Evolutionary conservation across 2,329 filamentous ascomycete species (phyloP), one percentile per base, ranked within the genome.

Genomic region (Pestalotiopsis sp.): DNA sequence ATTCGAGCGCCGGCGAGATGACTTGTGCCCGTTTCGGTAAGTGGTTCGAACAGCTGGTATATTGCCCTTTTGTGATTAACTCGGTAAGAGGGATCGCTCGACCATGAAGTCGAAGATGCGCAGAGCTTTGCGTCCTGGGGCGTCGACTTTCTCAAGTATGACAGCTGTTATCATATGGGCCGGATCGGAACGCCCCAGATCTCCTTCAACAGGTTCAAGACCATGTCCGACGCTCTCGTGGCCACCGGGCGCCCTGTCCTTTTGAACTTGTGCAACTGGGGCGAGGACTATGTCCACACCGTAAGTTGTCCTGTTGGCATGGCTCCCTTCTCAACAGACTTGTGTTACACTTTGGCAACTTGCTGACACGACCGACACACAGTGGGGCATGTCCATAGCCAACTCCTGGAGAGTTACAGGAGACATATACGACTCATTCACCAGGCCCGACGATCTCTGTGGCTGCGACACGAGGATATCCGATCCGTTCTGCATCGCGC

Each of bases 131-230:
- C 85, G 1, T 78, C 80, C 13, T 87, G 85, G 85, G 84, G 84
- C 2, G 80, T 87, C 66, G 84, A 86, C 71, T 86, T 86, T 64
- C 76, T 87, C 49, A 87, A 87, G 77, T 86, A 86, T 70, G 84
- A 87, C 71, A 85, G 85, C 71, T 86, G 84, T 72, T 78, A 78
- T 69, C 76, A 78, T 59, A 73, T 74, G 66, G 75, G 75, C 36
- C 64, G 72, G 4, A 73, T 72, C 61, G 76, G 76, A 23, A 73
- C 73, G 17, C 75, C 73, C 59, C 68, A 72, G 36, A 74, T 75
- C 57, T 77, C 74, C 7, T 77, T 74, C 66, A 74, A 75, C 67
- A 68, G 75, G n/a, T 79, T 74, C 70, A 74, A 73, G 41, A 72
- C 71, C 66, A 80, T 81, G 79, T 69, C 76, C 13, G 74, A 80